These are phyloP conservation scores for Fusarium burgessii DNA, from an alignment of 2,329 filamentous ascomycete species.

Conservation along the genomic window DNA sequence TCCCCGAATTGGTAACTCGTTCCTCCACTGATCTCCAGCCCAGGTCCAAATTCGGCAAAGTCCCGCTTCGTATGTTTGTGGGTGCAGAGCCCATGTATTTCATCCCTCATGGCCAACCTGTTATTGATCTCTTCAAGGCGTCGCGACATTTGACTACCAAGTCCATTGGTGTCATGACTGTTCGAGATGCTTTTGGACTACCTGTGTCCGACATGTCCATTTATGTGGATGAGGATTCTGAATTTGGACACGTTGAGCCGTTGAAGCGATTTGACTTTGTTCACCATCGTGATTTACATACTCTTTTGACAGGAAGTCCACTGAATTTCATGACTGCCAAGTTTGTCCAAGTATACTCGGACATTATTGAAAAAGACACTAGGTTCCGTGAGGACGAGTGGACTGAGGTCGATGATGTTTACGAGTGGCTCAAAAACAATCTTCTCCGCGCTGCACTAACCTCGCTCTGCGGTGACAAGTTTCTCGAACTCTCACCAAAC, in stretches of 20 bases:
- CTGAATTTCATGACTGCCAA: constrained; percentile 14
- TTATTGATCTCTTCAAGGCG: constrained; percentile 29
- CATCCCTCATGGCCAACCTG: constrained; percentile 30
- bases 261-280: constrained; percentile 21
- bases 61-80: constrained; percentile 31
- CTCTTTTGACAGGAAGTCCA: constrained; percentile 7
- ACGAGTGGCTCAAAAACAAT: constrained; percentile 21
- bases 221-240: constrained; percentile 17
- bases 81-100: constrained; percentile 37
- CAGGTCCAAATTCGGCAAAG: constrained; percentile 34
- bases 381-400: constrained; percentile 12
- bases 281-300: constrained; percentile 28
- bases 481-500: constrained; percentile 25
- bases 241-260: constrained; percentile 14
- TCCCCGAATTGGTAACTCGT: fast-evolving
- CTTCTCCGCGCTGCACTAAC: constrained; percentile 18
- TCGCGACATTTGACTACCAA: constrained; percentile 33
- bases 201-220: constrained; percentile 18
- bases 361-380: constrained; percentile 1
- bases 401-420: constrained; percentile 30
- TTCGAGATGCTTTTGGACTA: constrained; percentile 35
- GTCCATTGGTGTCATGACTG: constrained; percentile 24
- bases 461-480: constrained; percentile 25
- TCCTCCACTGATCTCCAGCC: neutral
- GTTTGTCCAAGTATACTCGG: constrained; percentile 21